These are phyloP conservation scores for Phytophthora chlamydospora DNA, from an alignment of 352 stramenopile genomes.

Conservation along the genomic window DNA sequence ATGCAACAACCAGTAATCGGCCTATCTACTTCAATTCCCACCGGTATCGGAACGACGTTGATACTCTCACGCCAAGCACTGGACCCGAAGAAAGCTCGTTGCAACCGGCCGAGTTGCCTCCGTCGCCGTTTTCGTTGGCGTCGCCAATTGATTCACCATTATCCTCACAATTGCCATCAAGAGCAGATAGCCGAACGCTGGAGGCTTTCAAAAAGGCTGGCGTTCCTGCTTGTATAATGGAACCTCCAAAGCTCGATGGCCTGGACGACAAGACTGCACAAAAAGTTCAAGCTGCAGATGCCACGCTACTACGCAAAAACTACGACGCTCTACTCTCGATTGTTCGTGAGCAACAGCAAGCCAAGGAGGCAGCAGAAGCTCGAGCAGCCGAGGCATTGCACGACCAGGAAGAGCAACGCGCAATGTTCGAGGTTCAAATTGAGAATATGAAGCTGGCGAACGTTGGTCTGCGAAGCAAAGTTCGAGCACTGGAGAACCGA, in stretches of 20 bases:
- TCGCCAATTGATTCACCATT: background rate
- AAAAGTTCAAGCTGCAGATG: slow-evolving; percentile 66
- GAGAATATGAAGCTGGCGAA: slow-evolving; percentile 80
- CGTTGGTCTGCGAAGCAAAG: slow-evolving; percentile 67
- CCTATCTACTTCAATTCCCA: background rate
- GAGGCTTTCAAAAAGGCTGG: slow-evolving; percentile 30
- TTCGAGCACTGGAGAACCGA: slow-evolving; percentile 60
- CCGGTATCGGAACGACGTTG: background rate
- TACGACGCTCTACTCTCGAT: slow-evolving; percentile 81
- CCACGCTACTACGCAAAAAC: slow-evolving; percentile 72
- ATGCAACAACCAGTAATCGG: background rate
- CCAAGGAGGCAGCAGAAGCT: slow-evolving; percentile 58
- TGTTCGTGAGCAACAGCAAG: slow-evolving; percentile 73
- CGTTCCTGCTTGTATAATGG: slow-evolving; percentile 36
- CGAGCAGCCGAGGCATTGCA: slow-evolving; percentile 48
- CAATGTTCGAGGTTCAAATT: slow-evolving; percentile 71
- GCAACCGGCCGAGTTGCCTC: slow-evolving; percentile 1
- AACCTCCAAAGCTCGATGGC: slow-evolving; percentile 56
- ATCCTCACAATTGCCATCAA: background rate
- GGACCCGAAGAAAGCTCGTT: slow-evolving; percentile 3
- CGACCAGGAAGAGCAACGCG: slow-evolving; percentile 57
- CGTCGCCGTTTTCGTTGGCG: background rate
- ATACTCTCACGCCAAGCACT: background rate
- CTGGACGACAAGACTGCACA: slow-evolving; percentile 55
- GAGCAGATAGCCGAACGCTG: slow-evolving; percentile 12